Percentiles rank a stretch among this genome's conserved stretches.
These are phyloP conservation scores for Arachnopeziza araneosa DNA, from an alignment of 2,329 filamentous ascomycete genomes.

Conservation along the genomic window DNA sequence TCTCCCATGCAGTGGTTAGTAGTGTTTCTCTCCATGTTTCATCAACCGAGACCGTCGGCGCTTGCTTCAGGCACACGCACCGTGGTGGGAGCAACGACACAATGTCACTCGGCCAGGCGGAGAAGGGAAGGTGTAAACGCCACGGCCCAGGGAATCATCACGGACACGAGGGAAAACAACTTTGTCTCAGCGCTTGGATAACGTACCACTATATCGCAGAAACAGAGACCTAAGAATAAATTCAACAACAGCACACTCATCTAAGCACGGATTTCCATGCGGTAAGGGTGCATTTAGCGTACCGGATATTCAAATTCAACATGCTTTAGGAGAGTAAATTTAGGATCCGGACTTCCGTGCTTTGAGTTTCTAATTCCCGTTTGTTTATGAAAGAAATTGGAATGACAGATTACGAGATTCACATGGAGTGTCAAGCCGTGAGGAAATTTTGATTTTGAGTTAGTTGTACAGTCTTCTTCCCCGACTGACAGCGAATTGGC, in stretches of 20 bases:
- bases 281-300: too few relatives aligned
- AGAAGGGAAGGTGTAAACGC: not conserved
- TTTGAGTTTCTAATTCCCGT: too few relatives aligned
- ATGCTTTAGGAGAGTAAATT: too few relatives aligned
- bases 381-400: not conserved
- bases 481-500: constrained; percentile 3
- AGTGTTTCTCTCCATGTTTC: not conserved
- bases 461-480: constrained; percentile 4
- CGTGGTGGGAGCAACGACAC: not conserved
- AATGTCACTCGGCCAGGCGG: not conserved
- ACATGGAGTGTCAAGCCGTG: not conserved
- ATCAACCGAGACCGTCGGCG: not conserved
- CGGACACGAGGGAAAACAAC: too few relatives aligned
- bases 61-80: not conserved
- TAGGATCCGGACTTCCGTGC: too few relatives aligned
- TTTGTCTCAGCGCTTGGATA: not conserved
- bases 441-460: not conserved
- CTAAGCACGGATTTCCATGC: not conserved
- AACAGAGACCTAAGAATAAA: not conserved
- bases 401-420: not conserved
- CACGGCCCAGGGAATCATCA: too few relatives aligned
- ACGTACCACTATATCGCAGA: not conserved
- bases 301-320: too few relatives aligned
- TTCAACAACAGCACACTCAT: not conserved
- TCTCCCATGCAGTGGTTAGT: not conserved